Base-by-base conservation (phyloP, 2,329 filamentous ascomycete species). In the Clathrospora elynae region DNA sequence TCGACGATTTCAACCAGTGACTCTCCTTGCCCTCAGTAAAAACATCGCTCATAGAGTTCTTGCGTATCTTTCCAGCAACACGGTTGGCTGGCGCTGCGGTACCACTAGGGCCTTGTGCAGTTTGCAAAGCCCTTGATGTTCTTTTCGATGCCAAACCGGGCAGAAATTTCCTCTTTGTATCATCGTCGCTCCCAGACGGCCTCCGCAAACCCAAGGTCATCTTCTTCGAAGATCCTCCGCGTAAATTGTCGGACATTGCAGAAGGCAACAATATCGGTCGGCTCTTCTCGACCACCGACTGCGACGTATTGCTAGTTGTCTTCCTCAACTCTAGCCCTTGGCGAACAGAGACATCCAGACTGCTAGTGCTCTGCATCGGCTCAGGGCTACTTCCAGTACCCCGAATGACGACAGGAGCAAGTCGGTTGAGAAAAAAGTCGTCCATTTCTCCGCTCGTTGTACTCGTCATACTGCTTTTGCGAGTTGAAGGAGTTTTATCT, bases 361-460 rank as follows among this genome's bases (percentile, higher is more conserved):
- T 71, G 43, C 58, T 71, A 14, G 39, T 64, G 28, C 66, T 69
- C 17, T 61, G 61, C 57, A 68, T 64, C 6, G 64, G 61, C 28
- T 71, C 68, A 3, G 67, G 67, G 30, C 66, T 70, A 16, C 66
- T 71, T 32, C 72, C 73, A 4, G 68, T 71, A 10, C 75, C 75
- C 20, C 75, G 69, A 30, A 78, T 61, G 12, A 75, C 63, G 10
- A 72, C 69, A 7, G 75, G 75, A 14, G 62, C 65, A 10, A 76
- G 66, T 26, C 73, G 66, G 17, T 75, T 72, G n/a, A 67, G 62
- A 24, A 75, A 64, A 41, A 75, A 77, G 17, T 75, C 69, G 34
- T 76, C 74, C 55, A 76, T 62, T 5, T 75, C 73, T 1, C 66
- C 59, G 16, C 66, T 70, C 5, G 64, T 66, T 6, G 72, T 73